Evolutionary conservation across 371 early-diverging fungal species (phyloP).

Genomic region (Apophysomyces ossiformis): DNA sequence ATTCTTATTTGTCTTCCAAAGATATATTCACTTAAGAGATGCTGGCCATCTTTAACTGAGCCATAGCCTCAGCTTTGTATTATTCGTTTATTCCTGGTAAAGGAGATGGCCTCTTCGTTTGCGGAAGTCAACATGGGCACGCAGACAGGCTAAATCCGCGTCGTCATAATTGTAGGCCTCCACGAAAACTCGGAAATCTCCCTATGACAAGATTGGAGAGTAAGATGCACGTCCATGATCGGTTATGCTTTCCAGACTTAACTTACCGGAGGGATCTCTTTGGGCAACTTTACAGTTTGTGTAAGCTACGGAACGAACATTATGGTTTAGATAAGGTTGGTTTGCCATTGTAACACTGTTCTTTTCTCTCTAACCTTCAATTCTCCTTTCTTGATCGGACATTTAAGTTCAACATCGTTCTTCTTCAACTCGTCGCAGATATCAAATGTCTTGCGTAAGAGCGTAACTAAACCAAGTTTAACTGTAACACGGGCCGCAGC

Average conservation of each 20-base stretch:
- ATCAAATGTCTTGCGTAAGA: slow-evolving; percentile 50
- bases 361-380: slow-evolving; percentile 17
- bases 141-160: slow-evolving; percentile 17
- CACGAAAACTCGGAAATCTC: slow-evolving; percentile 19
- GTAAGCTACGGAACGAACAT: background rate
- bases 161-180: slow-evolving; percentile 18
- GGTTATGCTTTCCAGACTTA: background rate
- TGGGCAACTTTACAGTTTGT: slow-evolving; percentile 9
- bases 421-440: slow-evolving; percentile 56
- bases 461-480: slow-evolving; percentile 52
- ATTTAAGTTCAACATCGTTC: slow-evolving; percentile 39
- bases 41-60: too few species aligned
- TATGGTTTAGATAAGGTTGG: background rate
- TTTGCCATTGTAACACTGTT: background rate
- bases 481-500: slow-evolving; percentile 52
- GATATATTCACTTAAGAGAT: too few species aligned
- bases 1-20: too few species aligned
- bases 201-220: slow-evolving; percentile 3
- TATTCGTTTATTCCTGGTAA: background rate
- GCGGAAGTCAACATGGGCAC: slow-evolving; percentile 21
- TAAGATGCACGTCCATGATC: too few species aligned
- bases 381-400: slow-evolving; percentile 17
- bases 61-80: too few species aligned
- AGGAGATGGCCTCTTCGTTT: background rate
- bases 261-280: slow-evolving; percentile 17